Evolutionary conservation across 345 rosid genomes (phyloP).

Genomic region (Atalantia buxifolia): DNA sequence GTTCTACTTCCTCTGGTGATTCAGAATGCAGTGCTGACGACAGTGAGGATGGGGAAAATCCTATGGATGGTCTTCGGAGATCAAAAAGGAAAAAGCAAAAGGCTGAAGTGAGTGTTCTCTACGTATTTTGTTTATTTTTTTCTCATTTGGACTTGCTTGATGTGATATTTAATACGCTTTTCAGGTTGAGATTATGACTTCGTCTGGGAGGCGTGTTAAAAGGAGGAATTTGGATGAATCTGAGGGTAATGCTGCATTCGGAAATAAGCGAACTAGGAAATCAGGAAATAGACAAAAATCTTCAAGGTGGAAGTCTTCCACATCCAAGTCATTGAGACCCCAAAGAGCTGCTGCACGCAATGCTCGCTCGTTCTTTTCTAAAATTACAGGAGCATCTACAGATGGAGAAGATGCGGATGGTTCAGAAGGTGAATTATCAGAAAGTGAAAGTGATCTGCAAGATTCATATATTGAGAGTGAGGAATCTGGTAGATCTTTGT

Average conservation of each 20-base stretch:
- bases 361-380: constrained; percentile 83
- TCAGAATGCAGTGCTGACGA: constrained; percentile 58
- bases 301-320: constrained; percentile 55
- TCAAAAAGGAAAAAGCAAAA: constrained; percentile 70
- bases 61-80: constrained; percentile 60
- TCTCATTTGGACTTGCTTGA: constrained; percentile 5
- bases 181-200: constrained; percentile 80
- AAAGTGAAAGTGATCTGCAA: constrained; percentile 57
- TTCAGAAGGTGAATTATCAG: constrained; percentile 71
- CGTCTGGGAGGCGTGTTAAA: constrained; percentile 91
- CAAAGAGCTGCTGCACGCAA: constrained; percentile 93
- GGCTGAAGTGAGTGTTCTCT: constrained; percentile 51
- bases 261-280: constrained; percentile 46
- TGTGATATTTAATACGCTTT: constrained; percentile 6
- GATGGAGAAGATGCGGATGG: constrained; percentile 70
- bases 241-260: constrained; percentile 46
- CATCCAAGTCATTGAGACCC: constrained; percentile 75
- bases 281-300: constrained; percentile 52
- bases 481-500: constrained; percentile 57
- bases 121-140: background rate
- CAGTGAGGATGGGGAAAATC: constrained; percentile 54
- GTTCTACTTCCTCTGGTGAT: constrained; percentile 57
- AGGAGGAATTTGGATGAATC: constrained; percentile 76
- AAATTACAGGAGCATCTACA: constrained; percentile 72
- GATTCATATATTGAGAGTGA: constrained; percentile 61